Conservation (phyloP, 768 basidiomycete genomes). For the Leucocoprinus sp. region DNA sequence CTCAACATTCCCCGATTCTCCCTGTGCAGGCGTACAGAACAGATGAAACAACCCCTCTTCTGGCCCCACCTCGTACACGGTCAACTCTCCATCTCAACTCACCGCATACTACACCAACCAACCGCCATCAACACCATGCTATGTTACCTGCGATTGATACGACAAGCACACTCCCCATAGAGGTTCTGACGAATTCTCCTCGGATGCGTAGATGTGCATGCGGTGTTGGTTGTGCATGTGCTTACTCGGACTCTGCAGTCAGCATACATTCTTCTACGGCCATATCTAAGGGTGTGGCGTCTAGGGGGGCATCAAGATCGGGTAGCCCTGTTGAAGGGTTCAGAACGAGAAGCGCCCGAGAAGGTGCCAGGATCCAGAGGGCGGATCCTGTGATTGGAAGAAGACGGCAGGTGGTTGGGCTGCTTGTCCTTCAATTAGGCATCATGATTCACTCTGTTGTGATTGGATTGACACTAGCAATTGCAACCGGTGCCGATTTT, state of each 20-base stretch:
- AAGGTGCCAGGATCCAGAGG: constrained; percentile 12
- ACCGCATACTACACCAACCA: neutral
- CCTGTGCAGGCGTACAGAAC: neutral
- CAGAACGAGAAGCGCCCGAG: constrained; percentile 12
- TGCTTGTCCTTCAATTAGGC: constrained; percentile 75
- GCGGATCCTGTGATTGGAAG: constrained; percentile 34
- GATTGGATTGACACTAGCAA: constrained; percentile 70
- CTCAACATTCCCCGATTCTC: neutral
- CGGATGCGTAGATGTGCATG: constrained; percentile 15
- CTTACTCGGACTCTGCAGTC: neutral
- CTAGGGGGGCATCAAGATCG: neutral
- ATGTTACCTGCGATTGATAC: constrained; percentile 10
- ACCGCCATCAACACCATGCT: constrained; percentile 6
- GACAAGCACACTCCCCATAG: constrained; percentile 16
- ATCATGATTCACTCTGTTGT: constrained; percentile 83
- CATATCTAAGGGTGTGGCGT: neutral
- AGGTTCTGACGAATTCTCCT: constrained; percentile 23
- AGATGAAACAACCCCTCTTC: constrained; percentile 8
- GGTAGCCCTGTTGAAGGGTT: neutral
- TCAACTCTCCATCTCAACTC: neutral
- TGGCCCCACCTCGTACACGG: neutral
- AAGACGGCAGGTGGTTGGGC: constrained; percentile 63
- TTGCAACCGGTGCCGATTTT: constrained; percentile 63
- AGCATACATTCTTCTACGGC: neutral
- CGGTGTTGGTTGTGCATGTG: constrained; percentile 1